phyloP scores from a whole-genome alignment of 2,329 filamentous ascomycete genomes.

The Aspergillaceae sp. region DNA sequence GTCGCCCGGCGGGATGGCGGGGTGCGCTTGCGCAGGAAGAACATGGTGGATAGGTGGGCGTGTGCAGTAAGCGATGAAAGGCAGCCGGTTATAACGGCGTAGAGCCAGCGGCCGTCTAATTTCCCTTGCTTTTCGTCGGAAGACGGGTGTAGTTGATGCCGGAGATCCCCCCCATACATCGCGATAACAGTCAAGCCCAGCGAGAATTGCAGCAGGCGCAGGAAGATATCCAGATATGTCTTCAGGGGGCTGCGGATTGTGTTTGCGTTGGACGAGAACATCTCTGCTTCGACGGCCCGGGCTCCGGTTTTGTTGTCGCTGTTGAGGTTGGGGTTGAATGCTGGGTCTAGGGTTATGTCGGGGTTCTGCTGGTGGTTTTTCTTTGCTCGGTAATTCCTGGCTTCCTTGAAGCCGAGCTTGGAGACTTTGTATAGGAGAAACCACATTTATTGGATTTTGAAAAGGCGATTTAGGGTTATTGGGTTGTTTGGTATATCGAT shows the following conservation, averaged over 20 bases:
- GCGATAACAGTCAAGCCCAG: constrained; percentile 69
- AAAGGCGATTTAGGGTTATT: neutral
- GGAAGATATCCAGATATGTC: constrained; percentile 24
- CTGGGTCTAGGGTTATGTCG: constrained; percentile 6
- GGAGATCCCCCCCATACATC: constrained; percentile 64
- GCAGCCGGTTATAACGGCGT: constrained; percentile 61
- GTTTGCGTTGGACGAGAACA: constrained; percentile 5
- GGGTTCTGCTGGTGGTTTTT: constrained; percentile 5
- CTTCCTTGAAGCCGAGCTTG: constrained; percentile 19
- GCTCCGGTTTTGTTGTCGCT: constrained; percentile 10
- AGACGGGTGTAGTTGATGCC: constrained; percentile 36
- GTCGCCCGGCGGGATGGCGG: constrained; percentile 3
- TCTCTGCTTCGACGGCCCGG: neutral
- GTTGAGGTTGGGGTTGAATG: constrained; percentile 7
- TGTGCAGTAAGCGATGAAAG: constrained; percentile 57
- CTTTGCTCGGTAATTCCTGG: constrained; percentile 23
- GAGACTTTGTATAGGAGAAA: constrained; percentile 22
- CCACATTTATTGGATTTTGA: constrained; percentile 13
- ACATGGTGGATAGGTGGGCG: constrained; percentile 44
- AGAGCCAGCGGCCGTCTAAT: constrained; percentile 51
- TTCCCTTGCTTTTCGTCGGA: constrained; percentile 51
- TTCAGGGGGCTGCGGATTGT: constrained; percentile 11
- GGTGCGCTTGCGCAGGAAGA: constrained; percentile 4
- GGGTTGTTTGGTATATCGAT: constrained; percentile 2
- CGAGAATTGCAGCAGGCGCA: constrained; percentile 70